Conservation (phyloP, 192 early-diverging fungal genomes). For the Chytriomyces confervae region DNA sequence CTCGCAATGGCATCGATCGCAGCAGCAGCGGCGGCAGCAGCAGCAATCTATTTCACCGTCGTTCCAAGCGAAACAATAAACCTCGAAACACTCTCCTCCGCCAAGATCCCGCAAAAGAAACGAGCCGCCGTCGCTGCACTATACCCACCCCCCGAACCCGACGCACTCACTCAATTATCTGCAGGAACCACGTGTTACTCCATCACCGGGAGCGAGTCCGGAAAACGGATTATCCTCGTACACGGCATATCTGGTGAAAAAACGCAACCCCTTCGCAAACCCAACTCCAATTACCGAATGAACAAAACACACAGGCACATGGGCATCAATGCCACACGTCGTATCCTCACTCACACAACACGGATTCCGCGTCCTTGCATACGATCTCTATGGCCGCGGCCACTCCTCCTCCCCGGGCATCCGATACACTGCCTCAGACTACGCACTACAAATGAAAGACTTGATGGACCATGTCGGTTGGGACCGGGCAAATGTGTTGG, state of each 20-base stretch:
- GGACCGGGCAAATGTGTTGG: slow-evolving; percentile 44
- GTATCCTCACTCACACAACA: slow-evolving; percentile 38
- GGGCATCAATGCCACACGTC: slow-evolving; percentile 35
- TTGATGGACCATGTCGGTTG: slow-evolving; percentile 55
- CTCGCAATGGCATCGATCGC: not conserved
- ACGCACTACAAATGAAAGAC: slow-evolving; percentile 48
- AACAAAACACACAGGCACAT: slow-evolving; percentile 6
- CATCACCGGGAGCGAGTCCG: not conserved
- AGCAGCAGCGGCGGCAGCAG: not conserved
- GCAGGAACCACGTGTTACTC: not conserved
- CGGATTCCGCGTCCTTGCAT: slow-evolving; percentile 49
- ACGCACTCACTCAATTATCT: not conserved
- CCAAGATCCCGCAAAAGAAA: not conserved
- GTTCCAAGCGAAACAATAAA: not conserved
- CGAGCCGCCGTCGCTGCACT: not conserved
- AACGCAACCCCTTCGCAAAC: not conserved
- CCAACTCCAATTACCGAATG: not conserved
- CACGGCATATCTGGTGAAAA: slow-evolving; percentile 3
- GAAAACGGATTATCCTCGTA: not conserved
- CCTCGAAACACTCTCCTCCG: not conserved
- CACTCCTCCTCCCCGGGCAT: slow-evolving; percentile 51
- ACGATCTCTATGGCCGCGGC: slow-evolving; percentile 59
- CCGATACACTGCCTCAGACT: slow-evolving; percentile 45
- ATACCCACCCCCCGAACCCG: not conserved
- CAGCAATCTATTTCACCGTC: not conserved